These are phyloP conservation scores for Phalaenopsis hybrid DNA, from an alignment of 116 monocot genomes.

Conservation along the genomic window DNA sequence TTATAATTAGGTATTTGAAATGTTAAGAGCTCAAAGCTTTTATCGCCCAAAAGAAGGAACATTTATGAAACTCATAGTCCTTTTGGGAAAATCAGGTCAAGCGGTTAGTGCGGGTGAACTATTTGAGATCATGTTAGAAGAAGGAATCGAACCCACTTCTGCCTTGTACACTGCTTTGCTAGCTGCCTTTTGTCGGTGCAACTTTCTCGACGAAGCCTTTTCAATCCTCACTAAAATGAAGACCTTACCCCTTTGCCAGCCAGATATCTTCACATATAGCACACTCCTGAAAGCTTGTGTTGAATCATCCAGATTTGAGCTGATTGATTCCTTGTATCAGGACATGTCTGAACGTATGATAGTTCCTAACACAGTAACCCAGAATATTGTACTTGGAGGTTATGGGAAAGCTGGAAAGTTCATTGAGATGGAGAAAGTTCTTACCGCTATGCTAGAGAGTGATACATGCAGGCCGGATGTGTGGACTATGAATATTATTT, in stretches of 20 bases:
- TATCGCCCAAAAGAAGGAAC: conserved; percentile 89
- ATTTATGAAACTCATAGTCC: conserved; percentile 81
- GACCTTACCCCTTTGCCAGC: conserved; percentile 61
- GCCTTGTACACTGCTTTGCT: conserved; percentile 81
- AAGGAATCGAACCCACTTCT: conserved; percentile 60
- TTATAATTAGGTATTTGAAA: conserved; percentile 56
- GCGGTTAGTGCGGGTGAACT: conserved; percentile 47
- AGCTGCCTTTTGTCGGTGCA: conserved; percentile 56
- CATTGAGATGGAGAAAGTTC: conserved; percentile 76
- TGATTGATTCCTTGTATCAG: conserved; percentile 58
- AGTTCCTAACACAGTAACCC: conserved; percentile 74
- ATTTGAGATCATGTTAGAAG: conserved; percentile 72
- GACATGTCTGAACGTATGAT: conserved; percentile 77
- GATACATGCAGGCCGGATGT: conserved; percentile 62
- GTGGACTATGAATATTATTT: conserved; percentile 93
- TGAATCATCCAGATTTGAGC: conserved; percentile 53
- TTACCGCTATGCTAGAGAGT: conserved; percentile 67
- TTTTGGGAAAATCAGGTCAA: conserved; percentile 80
- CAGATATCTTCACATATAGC: conserved; percentile 82
- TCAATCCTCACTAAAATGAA: conserved; percentile 69
- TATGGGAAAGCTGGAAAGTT: conserved; percentile 75
- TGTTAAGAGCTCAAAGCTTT: conserved; percentile 72
- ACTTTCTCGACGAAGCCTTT: conserved; percentile 64
- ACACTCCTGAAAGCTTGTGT: conserved; percentile 72
- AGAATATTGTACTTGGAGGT: conserved; percentile 66